Evolutionary conservation across 2,329 filamentous ascomycete genomes (phyloP).

Genomic region (Metarhizium rileyi): DNA sequence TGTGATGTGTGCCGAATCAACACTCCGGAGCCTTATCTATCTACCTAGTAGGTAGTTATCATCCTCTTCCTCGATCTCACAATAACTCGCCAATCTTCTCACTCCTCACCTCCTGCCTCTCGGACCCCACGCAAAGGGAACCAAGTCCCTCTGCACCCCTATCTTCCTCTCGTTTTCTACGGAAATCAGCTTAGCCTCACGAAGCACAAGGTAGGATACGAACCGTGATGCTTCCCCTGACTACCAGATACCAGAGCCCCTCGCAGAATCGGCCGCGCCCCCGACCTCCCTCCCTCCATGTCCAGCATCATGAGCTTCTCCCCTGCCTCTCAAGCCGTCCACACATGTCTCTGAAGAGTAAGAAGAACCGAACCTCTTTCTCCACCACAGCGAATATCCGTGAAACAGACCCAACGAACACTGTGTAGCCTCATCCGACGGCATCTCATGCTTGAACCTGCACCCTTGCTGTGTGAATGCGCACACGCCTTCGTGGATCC

Average conservation of each 20-base stretch:
- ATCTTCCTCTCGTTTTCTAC: conserved; percentile 9
- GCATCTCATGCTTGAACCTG: conserved; percentile 87
- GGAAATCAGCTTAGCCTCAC: too few species aligned
- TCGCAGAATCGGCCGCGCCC: too few species aligned
- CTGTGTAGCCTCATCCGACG: conserved; percentile 55
- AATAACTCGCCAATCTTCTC: too few species aligned
- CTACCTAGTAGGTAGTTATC: too few species aligned
- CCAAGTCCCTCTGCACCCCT: not conserved
- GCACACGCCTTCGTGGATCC: conserved; percentile 79
- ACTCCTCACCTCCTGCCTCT: too few species aligned
- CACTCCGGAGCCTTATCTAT: not conserved
- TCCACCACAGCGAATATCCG: conserved; percentile 52
- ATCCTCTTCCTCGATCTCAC: too few species aligned
- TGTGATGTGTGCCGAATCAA: not conserved
- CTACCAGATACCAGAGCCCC: too few species aligned
- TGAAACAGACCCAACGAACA: conserved; percentile 60
- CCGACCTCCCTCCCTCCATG: too few species aligned
- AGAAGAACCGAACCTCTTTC: conserved; percentile 41
- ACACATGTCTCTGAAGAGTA: conserved; percentile 7
- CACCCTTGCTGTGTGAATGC: conserved; percentile 81
- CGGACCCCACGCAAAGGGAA: not conserved
- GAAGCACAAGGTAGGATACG: too few species aligned
- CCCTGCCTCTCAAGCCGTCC: too few species aligned
- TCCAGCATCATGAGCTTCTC: too few species aligned
- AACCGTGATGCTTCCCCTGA: too few species aligned